phyloP scores from a whole-genome alignment of 306 rosid genomes.

The Casuarina cunninghamiana region DNA sequence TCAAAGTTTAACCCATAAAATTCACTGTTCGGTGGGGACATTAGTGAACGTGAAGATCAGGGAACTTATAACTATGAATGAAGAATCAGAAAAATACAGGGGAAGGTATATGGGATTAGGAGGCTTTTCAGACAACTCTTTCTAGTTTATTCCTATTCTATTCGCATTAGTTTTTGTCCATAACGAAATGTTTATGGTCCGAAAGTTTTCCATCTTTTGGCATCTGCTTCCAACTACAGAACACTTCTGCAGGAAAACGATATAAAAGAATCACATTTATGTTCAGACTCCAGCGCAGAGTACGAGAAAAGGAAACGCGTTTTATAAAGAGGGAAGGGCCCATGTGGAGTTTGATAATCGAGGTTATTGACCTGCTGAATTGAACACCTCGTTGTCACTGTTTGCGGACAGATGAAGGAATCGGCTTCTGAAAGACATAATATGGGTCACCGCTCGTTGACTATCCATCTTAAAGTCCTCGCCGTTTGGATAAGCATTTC shows the following conservation, averaged over 20 bases:
- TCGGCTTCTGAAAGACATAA: background rate
- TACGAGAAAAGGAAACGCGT: background rate
- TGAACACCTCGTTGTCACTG: background rate
- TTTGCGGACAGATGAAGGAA: background rate
- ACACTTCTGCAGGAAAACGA: background rate
- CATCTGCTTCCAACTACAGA: background rate
- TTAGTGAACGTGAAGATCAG: too few species aligned
- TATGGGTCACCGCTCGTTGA: background rate
- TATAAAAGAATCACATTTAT: background rate
- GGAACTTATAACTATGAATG: background rate
- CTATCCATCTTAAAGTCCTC: background rate
- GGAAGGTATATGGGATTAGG: background rate
- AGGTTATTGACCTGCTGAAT: background rate
- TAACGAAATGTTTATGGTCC: background rate
- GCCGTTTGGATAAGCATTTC: background rate
- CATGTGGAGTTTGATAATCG: background rate
- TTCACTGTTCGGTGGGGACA: background rate
- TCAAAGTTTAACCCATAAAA: background rate
- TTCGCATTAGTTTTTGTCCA: too few species aligned
- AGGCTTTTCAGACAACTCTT: background rate
- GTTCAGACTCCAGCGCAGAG: background rate
- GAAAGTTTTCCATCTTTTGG: background rate
- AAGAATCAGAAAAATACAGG: background rate
- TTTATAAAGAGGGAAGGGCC: background rate
- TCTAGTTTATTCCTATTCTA: background rate